A percentile compares a stretch with the other conserved stretches of the same genome.
phyloP scores from a whole-genome alignment of 106 monocot genomes.

The Agapanthus africanus region DNA sequence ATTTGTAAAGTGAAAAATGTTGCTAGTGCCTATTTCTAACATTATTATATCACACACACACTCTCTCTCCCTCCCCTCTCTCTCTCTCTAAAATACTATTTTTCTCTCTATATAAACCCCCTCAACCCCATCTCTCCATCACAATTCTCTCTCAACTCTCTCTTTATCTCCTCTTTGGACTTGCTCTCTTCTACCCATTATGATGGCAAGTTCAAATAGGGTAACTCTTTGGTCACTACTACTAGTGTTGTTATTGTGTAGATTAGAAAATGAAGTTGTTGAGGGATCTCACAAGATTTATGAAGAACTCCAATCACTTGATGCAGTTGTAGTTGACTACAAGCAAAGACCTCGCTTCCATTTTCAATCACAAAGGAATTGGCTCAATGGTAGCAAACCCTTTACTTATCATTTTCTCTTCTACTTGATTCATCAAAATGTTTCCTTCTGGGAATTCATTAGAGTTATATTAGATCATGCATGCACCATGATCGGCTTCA shows the following conservation, averaged over 20 bases:
- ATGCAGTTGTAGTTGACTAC: neutral
- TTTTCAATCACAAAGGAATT: neutral
- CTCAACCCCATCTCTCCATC: neutral
- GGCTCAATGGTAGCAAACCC: neutral
- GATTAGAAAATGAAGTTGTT: neutral
- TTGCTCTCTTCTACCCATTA: neutral
- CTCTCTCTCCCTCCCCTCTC: too few relatives aligned
- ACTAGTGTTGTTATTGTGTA: neutral
- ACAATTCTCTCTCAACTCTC: neutral
- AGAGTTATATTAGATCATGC: neutral
- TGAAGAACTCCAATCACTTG: neutral
- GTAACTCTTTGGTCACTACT: neutral
- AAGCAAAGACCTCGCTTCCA: neutral
- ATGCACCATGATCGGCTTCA: neutral
- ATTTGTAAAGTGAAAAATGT: too few relatives aligned
- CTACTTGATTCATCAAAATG: neutral
- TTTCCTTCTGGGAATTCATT: neutral
- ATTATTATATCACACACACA: too few relatives aligned
- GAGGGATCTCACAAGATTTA: neutral
- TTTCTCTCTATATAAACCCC: conserved; percentile 4
- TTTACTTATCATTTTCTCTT: neutral
- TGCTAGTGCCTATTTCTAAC: too few relatives aligned
- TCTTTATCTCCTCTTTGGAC: neutral
- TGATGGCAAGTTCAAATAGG: neutral
- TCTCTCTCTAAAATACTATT: too few relatives aligned